These are phyloP conservation scores for Plasmodium falciparum DNA, from an alignment of 169 alveolate species.

Conservation along the genomic window DNA sequence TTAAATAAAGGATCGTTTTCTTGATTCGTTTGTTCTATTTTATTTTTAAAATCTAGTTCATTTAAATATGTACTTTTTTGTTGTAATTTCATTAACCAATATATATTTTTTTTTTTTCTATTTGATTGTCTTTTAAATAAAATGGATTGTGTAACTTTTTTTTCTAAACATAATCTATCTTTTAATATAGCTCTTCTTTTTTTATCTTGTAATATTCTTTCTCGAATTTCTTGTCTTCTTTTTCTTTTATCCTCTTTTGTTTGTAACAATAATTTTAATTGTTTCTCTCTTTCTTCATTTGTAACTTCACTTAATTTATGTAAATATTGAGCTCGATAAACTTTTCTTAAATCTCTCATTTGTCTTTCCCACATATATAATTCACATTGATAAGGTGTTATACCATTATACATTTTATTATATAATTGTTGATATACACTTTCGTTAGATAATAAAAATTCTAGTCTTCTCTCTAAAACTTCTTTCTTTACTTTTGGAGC, in stretches of 20 bases:
- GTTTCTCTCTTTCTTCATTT: conserved; percentile 85
- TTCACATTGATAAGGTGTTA: conserved; percentile 90
- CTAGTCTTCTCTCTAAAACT: conserved; percentile 85
- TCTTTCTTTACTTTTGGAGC: conserved; percentile 85
- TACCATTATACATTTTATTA: conserved; percentile 86
- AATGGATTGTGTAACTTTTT: conserved; percentile 83
- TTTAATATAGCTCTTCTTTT: conserved; percentile 77
- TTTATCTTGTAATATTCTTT: conserved; percentile 55
- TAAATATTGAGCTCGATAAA: conserved; percentile 88
- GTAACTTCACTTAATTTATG: conserved; percentile 87
- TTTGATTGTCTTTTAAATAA: conserved; percentile 86
- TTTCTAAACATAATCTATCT: conserved; percentile 71
- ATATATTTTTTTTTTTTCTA: conserved; percentile 84
- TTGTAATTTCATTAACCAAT: conserved; percentile 87
- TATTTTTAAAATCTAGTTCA: conserved; percentile 52
- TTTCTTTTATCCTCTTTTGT: conserved; percentile 77
- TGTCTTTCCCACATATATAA: conserved; percentile 91
- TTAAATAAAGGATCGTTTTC: conserved; percentile 18
- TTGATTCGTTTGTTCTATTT: conserved; percentile 20
- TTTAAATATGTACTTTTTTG: conserved; percentile 69
- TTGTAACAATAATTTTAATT: conserved; percentile 75
- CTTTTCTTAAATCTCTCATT: conserved; percentile 86
- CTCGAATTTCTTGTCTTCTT: conserved; percentile 63
- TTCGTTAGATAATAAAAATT: conserved; percentile 82
- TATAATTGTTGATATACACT: conserved; percentile 86